Base-by-base conservation (phyloP, 2,329 filamentous ascomycete genomes). In the Pyrenochaeta sp. region DNA sequence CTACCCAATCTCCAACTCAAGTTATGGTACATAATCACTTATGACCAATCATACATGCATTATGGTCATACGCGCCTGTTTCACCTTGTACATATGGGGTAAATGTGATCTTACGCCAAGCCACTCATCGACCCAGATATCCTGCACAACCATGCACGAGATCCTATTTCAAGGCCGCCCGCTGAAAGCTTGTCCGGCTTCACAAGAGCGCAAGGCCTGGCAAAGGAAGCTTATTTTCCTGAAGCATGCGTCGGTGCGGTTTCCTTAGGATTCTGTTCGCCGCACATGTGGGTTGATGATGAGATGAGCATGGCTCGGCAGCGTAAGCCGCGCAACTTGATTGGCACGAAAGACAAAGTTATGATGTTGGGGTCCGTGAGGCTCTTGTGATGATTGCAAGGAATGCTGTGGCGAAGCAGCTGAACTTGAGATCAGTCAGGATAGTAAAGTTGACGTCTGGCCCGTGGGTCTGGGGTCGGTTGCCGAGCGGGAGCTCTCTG, bases 201-300 rank as follows among this genome's bases (percentile, higher is more conserved):
- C 21, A 42, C 40, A 42, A 31, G 23, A 17, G 23, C 23, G 9
- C 23, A 27, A 27, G 23, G 23, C 23, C 40, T 42, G 21, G 40
- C 23, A 23, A 42, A 42, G 40, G 40, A 42, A 42, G 40, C 40
- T 42, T 42, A 42, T 42, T n/a, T 23, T 9, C 40, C 14, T 21
- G 40, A 42, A 29, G 40, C 40, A 42, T 11, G 30, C 12, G 23
- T 29, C 12, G 21, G n/a, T 23, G 23, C 40, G 30, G 21, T 21
- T 23, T 3, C 27, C 14, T 11, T n/a, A 23, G 5, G 23, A 12
- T 42, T 14, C 17, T 30, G 23, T 30, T 42, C 40, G 23, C 4
- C 30, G 40, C 40, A 12, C 10, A 29, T 6, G 17, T 37, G 20
- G 23, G 37, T 14, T 7, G 18, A 30, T 27, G n/a, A 4, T 41